Evolutionary conservation across 1,284 basidiomycete genomes (phyloP), one percentile per base, ranked within the genome.

Genomic region (Entoloma clypeatum): DNA sequence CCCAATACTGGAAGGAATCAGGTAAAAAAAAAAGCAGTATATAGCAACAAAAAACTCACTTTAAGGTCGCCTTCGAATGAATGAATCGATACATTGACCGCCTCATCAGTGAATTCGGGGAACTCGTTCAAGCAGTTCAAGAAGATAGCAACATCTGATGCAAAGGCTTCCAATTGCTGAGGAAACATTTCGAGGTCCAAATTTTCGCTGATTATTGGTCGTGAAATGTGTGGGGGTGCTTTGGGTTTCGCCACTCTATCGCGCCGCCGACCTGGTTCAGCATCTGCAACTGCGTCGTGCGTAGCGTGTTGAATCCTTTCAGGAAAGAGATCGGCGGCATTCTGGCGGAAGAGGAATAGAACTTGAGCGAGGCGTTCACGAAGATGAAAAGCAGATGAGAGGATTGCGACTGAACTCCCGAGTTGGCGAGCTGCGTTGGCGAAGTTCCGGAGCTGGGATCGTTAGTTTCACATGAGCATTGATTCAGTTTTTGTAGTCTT

Each of bases 81-180:
- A 40, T 71, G 52, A 38, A 85, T 80, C 2, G 79, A 81, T 1
- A 74, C 67, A 55, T 85, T 83, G 23, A 86, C 76, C 5, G 74
- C 78, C 50, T 86, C 81, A 41, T 86, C 81, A 26, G 74, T 79
- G 49, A 84, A 83, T 57, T 83, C 82, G 1, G 82, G 82, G 49
- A 86, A 86, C 53, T 86, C 81, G 46, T 85, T 84, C 41, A 86
- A 59, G 48, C 77, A 79, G 39, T 79, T 70, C 39, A 82, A 57
- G 51, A 86, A 86, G 0, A 74, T 78, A 22, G 68, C 72, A 10
- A 86, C 73, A 44, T 81, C 80, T 18, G 64, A 63, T 4, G 81
- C 79, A 21, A 86, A 64, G 23, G 61, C 58, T 44, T 77, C 71
- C 35, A 86, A 59, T 55, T 85, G 77, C 21, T 69, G 62, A 0